Evolutionary conservation across 768 basidiomycete species (phyloP), one percentile per base, ranked within the genome.

Genomic region (Cystobasidium ongulense): DNA sequence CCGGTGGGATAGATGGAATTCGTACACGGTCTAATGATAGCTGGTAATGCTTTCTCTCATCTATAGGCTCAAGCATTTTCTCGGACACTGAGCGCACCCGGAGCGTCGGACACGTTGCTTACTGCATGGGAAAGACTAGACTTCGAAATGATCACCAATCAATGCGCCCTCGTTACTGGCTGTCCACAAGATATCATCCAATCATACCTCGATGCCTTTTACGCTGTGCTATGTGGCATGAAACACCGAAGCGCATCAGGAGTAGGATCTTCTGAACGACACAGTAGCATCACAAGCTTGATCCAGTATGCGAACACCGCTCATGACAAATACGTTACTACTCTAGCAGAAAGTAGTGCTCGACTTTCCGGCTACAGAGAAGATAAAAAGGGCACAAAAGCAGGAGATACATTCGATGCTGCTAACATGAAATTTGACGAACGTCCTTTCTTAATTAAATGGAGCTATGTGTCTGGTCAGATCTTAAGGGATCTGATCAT

Each of bases 81-180:
- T 5, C 35, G 50, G 15, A 46, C 63, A n/a, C 10, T 73, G 46
- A 21, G 15, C 3, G 29, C 31, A 5, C 25, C 41, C 15, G 11
- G 10, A 27, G 10, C 25, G 33, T 8, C 38, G 2, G 35, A 41
- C 29, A 21, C 64, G 29, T 2, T 73, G 67, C 29, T 65, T 1
- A 17, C 35, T 15, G 41, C 41, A 4, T 73, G 72, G 72, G 4
- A 41, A 1, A n/a, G 15, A 1, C 27, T 73, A 8, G 72, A 73
- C 31, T 73, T 73, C 61, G 72, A 73, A 27, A 25, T 25, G 1
- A 52, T 73, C 27, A 53, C 33, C 7, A 65, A 73, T 46, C 72
- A 73, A 39, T 35, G 64, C 33, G 72, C 72, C 17, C 38, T 73
- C 15, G 72, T 73, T 41, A 66, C 72, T 35, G 39, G 46, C 61